A percentile compares a stretch with the other conserved stretches of the same genome.
phyloP scores from a whole-genome alignment of 106 monocot species.

The Agapanthus africanus region DNA sequence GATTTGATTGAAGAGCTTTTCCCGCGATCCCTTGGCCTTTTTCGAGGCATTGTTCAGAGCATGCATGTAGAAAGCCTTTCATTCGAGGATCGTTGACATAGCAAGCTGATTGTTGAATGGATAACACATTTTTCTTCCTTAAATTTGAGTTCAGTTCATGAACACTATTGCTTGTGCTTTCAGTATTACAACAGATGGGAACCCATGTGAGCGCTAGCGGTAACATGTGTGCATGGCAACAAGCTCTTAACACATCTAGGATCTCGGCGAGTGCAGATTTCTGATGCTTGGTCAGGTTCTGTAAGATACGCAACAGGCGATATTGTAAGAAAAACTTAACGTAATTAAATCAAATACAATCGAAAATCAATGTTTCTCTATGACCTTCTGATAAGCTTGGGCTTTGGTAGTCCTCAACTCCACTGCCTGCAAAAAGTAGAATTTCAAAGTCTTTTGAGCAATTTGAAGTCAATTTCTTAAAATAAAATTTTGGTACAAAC shows the following conservation, averaged over 20 bases:
- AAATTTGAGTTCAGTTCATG: slow-evolving; percentile 1
- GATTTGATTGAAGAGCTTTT: slow-evolving; percentile 77
- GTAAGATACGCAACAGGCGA: too few species aligned
- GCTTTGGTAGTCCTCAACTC: slow-evolving; percentile 45
- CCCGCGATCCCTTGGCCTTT: slow-evolving; percentile 73
- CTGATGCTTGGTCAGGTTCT: slow-evolving; percentile 55
- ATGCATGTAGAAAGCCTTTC: slow-evolving; percentile 75
- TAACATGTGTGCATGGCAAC: slow-evolving; percentile 80
- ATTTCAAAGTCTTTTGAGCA: too few species aligned
- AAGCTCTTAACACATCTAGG: slow-evolving; percentile 63
- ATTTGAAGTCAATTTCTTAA: too few species aligned
- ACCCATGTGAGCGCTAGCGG: slow-evolving; percentile 91
- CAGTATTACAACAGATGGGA: too few species aligned
- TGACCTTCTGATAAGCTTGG: slow-evolving; percentile 41
- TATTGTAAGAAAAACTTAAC: too few species aligned
- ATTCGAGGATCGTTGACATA: slow-evolving; percentile 57
- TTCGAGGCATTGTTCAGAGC: slow-evolving; percentile 49
- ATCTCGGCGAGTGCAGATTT: slow-evolving; percentile 66
- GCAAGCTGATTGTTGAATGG: slow-evolving; percentile 57
- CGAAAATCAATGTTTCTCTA: too few species aligned
- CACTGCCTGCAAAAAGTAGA: slow-evolving; percentile 88
- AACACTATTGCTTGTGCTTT: too few species aligned
- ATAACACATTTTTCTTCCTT: slow-evolving; percentile 24
- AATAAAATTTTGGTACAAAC: too few species aligned
- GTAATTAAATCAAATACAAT: too few species aligned